phyloP scores from a whole-genome alignment of 257 asterid species.

The Agastache rugosa region DNA sequence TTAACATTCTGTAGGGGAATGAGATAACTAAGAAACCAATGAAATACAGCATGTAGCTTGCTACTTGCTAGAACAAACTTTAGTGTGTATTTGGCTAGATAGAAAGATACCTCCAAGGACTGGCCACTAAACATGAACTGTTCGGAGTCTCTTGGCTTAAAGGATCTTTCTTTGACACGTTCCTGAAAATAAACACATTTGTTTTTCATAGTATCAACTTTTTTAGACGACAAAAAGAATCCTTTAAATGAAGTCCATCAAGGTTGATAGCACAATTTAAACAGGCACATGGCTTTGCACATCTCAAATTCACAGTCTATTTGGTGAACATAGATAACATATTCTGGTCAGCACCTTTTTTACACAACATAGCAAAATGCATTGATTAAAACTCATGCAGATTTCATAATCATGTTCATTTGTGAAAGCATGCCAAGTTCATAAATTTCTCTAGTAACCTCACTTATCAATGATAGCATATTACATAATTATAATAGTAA shows the following conservation, averaged over 20 bases:
- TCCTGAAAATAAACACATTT: conserved; percentile 57
- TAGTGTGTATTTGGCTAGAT: conserved; percentile 20
- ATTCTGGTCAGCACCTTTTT: conserved; percentile 7
- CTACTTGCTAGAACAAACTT: conserved; percentile 31
- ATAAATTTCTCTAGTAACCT: conserved; percentile 18
- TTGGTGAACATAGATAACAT: conserved; percentile 18
- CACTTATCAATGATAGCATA: conserved; percentile 15
- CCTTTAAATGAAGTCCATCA: conserved; percentile 18
- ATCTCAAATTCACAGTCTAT: conserved; percentile 7
- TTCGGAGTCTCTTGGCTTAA: conserved; percentile 58
- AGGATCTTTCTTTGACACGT: conserved; percentile 80
- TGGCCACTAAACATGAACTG: conserved; percentile 63
- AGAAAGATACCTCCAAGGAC: conserved; percentile 57
- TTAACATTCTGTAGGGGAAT: conserved; percentile 52
- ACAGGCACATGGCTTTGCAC: conserved; percentile 14
- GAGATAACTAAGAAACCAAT: conserved; percentile 14
- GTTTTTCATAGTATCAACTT: conserved; percentile 17
- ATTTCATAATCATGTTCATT: not conserved
- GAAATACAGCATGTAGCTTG: conserved; percentile 25
- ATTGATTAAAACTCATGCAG: conserved; percentile 4
- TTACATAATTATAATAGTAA: conserved; percentile 23
- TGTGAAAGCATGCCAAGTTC: conserved; percentile 18
- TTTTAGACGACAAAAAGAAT: conserved; percentile 1
- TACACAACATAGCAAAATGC: conserved; percentile 6
- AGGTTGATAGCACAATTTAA: conserved; percentile 21